phyloP scores from a whole-genome alignment of 2,329 filamentous ascomycete species.

The Endoconidiophora laricicola region DNA sequence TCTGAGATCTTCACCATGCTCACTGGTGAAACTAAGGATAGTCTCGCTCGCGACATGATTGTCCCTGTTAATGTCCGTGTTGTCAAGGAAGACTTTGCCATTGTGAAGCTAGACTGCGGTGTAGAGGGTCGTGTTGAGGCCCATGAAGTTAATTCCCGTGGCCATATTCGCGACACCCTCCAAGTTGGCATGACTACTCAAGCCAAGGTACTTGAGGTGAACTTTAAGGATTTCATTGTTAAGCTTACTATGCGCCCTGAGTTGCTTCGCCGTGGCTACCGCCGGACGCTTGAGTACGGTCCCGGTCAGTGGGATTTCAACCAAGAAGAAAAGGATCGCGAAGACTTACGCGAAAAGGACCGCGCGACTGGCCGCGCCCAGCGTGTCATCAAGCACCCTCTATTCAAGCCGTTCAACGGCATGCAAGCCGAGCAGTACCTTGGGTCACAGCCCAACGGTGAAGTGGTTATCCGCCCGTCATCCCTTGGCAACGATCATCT shows the following conservation, averaged over 20 bases:
- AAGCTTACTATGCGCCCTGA: slow-evolving; percentile 64
- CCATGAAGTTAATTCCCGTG: slow-evolving; percentile 61
- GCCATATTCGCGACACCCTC: slow-evolving; percentile 57
- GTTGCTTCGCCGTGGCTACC: slow-evolving; percentile 55
- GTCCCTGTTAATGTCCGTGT: slow-evolving; percentile 76
- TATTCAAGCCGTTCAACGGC: slow-evolving; percentile 87
- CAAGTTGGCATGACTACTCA: slow-evolving; percentile 68
- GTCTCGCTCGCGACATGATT: slow-evolving; percentile 78
- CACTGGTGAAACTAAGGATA: slow-evolving; percentile 78
- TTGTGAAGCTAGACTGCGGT: slow-evolving; percentile 85
- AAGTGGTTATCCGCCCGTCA: slow-evolving; percentile 87
- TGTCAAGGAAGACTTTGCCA: slow-evolving; percentile 81
- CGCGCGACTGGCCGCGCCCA: slow-evolving; percentile 71
- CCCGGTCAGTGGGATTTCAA: slow-evolving; percentile 75
- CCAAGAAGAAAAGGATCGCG: slow-evolving; percentile 66
- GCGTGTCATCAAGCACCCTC: slow-evolving; percentile 91
- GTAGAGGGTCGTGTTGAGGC: slow-evolving; percentile 78
- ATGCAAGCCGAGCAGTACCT: slow-evolving; percentile 87
- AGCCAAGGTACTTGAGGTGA: slow-evolving; percentile 74
- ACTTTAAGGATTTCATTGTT: slow-evolving; percentile 68
- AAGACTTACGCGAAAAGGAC: slow-evolving; percentile 72
- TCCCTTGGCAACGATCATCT: slow-evolving; percentile 92
- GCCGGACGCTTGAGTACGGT: slow-evolving; percentile 51
- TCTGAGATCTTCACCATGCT: slow-evolving; percentile 92
- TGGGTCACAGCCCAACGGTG: slow-evolving; percentile 67